These are phyloP conservation scores for Potentilla sterilis DNA, from an alignment of 306 rosid genomes.

Conservation along the genomic window DNA sequence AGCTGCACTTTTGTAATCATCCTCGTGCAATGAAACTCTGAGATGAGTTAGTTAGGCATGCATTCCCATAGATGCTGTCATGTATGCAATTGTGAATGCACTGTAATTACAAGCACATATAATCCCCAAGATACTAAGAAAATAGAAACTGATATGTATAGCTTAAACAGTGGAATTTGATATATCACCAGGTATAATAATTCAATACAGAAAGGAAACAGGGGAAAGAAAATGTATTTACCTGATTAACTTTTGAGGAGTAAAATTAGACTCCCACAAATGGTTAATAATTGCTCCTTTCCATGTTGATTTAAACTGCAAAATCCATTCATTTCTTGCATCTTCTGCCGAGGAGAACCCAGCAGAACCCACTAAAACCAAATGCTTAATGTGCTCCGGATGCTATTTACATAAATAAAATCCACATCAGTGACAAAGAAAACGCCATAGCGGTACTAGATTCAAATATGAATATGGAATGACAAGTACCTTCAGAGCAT, in stretches of 20 bases:
- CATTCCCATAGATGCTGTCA: not conserved
- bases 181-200: not conserved
- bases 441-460: constrained; percentile 8
- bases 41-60: not conserved
- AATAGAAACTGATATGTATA: not conserved
- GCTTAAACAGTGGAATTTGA: not conserved
- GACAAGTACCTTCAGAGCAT: constrained; percentile 77
- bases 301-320: constrained; percentile 75
- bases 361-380: constrained; percentile 87
- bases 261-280: constrained; percentile 95
- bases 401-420: constrained; percentile 49
- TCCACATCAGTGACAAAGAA: constrained; percentile 27
- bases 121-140: not conserved
- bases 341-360: constrained; percentile 70
- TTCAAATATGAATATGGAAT: constrained; percentile 22
- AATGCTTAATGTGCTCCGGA: constrained; percentile 89
- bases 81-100: not conserved
- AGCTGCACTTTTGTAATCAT: not conserved
- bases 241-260: constrained; percentile 83
- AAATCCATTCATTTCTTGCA: constrained; percentile 50
- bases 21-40: not conserved
- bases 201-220: not conserved
- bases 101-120: not conserved
- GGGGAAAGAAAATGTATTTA: constrained; percentile 15
- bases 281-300: constrained; percentile 79